A percentile compares a stretch with the other conserved stretches of the same genome.
These are phyloP conservation scores for Pseudonitzschia pungens DNA, from an alignment of 108 stramenopile species.

Conservation along the genomic window DNA sequence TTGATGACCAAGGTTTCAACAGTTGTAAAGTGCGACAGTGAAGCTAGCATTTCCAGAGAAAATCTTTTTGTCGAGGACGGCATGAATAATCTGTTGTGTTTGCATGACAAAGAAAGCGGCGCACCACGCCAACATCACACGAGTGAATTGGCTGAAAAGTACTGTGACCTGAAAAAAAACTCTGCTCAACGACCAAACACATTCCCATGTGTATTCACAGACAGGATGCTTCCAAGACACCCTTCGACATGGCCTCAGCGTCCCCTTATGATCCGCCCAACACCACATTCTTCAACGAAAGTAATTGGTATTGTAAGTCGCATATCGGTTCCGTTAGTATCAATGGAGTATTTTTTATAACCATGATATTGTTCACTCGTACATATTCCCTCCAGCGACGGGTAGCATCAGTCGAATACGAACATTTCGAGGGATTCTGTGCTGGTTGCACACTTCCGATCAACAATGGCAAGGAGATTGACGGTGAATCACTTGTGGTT, in stretches of 20 bases:
- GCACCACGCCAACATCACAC: background rate
- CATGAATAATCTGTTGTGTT: no score
- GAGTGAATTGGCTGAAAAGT: background rate
- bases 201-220: background rate
- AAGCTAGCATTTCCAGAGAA: no score
- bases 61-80: no score
- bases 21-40: no score
- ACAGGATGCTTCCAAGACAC: constrained; percentile 5
- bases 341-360: constrained; percentile 7
- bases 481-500: constrained; percentile 51
- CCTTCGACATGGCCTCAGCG: constrained; percentile 50
- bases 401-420: background rate
- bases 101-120: no score
- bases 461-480: constrained; percentile 50
- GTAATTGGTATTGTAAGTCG: constrained; percentile 48
- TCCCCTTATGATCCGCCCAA: constrained; percentile 52
- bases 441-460: constrained; percentile 54
- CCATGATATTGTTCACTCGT: background rate
- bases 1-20: no score
- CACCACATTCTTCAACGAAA: constrained; percentile 42
- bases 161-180: background rate
- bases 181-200: background rate
- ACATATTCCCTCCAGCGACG: background rate
- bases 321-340: background rate
- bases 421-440: constrained; percentile 25